Percentiles rank a stretch among this genome's conserved stretches.
These are phyloP conservation scores for Angomonas ambiguus DNA, from an alignment of 208 protist species.

Conservation along the genomic window DNA sequence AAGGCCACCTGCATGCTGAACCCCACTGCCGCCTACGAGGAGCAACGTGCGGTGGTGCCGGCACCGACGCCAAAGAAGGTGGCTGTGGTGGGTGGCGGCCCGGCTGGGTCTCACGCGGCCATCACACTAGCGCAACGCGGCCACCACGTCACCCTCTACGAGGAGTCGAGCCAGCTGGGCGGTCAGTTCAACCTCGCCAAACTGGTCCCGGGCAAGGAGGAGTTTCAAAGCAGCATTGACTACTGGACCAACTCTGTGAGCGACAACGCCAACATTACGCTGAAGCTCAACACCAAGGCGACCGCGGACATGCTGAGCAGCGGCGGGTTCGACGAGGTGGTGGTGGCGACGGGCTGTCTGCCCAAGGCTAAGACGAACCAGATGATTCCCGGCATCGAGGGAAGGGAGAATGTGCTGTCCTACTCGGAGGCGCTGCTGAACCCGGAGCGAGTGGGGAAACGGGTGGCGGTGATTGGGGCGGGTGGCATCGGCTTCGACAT, in stretches of 20 bases:
- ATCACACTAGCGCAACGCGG: constrained; percentile 47
- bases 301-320: constrained; percentile 21
- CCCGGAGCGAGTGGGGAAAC: constrained; percentile 47
- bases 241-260: constrained; percentile 58
- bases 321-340: constrained; percentile 49
- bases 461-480: constrained; percentile 87
- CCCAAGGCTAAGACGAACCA: constrained; percentile 51
- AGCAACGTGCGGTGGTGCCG: constrained; percentile 23
- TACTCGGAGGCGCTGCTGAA: constrained; percentile 82
- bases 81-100: constrained; percentile 73
- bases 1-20: constrained; percentile 75
- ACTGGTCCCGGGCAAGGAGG: constrained; percentile 74
- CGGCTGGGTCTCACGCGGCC: constrained; percentile 53
- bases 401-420: constrained; percentile 59
- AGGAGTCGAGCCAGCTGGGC: constrained; percentile 38
- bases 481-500: constrained; percentile 94
- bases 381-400: constrained; percentile 43
- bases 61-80: constrained; percentile 34
- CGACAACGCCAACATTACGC: constrained; percentile 28
- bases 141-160: constrained; percentile 70
- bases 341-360: constrained; percentile 80
- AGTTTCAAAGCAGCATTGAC: constrained; percentile 74
- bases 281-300: constrained; percentile 19
- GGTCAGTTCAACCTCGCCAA: constrained; percentile 89
- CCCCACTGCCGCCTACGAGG: constrained; percentile 69